Conservation (phyloP, 306 rosid genomes). For the Citrullus mucosospermus region DNA sequence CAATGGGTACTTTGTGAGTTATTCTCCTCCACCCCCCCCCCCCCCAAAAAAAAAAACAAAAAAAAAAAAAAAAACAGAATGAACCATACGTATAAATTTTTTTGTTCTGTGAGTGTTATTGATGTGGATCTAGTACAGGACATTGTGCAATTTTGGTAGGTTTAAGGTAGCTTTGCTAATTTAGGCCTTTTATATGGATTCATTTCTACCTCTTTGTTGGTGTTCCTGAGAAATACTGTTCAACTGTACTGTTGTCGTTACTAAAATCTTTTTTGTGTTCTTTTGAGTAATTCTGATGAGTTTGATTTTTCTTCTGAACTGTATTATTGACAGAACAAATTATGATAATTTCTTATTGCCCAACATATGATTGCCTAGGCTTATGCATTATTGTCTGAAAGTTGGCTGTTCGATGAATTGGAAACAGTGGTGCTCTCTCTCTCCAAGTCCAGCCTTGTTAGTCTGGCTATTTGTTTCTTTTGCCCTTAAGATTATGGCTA, state of each 20-base stretch:
- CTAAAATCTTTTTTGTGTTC: background rate
- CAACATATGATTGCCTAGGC: background rate
- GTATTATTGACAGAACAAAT: background rate
- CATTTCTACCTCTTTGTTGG: background rate
- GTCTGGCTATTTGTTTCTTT: background rate
- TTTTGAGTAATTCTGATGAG: background rate
- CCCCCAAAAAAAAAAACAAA: background rate
- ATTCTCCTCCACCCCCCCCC: background rate
- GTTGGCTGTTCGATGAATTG: background rate
- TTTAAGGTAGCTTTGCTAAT: constrained; percentile 1
- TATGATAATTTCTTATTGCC: background rate
- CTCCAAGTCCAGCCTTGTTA: background rate
- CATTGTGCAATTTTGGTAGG: constrained; percentile 36
- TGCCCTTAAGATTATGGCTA: background rate
- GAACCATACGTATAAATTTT: background rate
- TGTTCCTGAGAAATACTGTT: background rate
- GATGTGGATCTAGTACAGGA: constrained; percentile 15
- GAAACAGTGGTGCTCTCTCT: background rate
- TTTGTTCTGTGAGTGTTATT: constrained; percentile 13
- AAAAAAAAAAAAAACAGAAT: background rate
- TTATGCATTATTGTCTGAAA: background rate
- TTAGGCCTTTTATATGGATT: background rate
- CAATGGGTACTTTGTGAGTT: constrained; percentile 17
- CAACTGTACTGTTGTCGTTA: background rate
- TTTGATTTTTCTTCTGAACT: background rate